Base-by-base conservation (phyloP, 495 filamentous ascomycete genomes). In the Schizothecium vesticola region DNA sequence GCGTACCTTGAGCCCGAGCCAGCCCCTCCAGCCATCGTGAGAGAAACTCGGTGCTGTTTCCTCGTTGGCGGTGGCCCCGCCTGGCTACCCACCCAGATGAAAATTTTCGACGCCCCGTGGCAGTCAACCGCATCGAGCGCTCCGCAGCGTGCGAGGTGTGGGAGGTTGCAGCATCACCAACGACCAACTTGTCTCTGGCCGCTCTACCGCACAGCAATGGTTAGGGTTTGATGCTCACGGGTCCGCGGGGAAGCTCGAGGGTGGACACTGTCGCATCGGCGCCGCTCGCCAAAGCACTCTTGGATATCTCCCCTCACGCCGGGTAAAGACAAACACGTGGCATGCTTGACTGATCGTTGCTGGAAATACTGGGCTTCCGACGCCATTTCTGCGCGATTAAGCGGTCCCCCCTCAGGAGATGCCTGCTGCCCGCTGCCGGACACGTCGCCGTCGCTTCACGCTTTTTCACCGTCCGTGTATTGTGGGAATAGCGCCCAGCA, bases 341-440 rank as follows among this genome's bases (percentile, higher is more conserved):
- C 43, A 51, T n/a, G 43, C 16, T 51, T 51, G 43, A 51, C 43
- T 51, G 43, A 51, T 2, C 6, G 16, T 51, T 51, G 43, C 43
- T n/a, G 43, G 43, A 51, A 65, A 64, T 71, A 71, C 63, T 64
- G 66, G 66, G 55, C 60, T 29, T 57, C 23, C 43, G 23, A 24
- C 58, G 24, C 61, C 23, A 36, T 43, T 28, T 25, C 66, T 76
- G 72, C 69, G 74, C 72, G 73, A 75, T 75, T 75, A 73, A 68
- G 63, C 63, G 63, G 62, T 63, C 21, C 58, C 26, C 22, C 9
- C 31, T 25, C 31, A 29, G 23, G 31, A 24, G n/a, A 36, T 19
- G 19, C 13, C 43, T 59, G 51, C 21, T 43, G 33, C 33, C 33
- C n/a, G n/a, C n/a, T n/a, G n/a, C n/a, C 33, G 33, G 33, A 43